A percentile compares a stretch with the other conserved stretches of the same genome.
Conservation (phyloP, 2,329 filamentous ascomycete species). For the Penicillium paneum region DNA sequence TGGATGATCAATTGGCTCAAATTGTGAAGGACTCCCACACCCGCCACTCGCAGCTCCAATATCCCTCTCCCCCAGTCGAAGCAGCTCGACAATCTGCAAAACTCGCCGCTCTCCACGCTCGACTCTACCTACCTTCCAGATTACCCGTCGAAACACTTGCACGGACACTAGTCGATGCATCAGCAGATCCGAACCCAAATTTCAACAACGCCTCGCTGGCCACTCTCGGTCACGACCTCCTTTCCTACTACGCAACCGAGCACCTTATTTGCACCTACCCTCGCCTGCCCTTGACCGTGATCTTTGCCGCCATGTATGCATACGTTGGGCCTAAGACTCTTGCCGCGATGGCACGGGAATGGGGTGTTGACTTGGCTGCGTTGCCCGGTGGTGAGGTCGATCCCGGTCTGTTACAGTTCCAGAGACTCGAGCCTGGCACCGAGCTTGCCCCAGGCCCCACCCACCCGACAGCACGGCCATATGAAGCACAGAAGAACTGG, state of each 20-base stretch:
- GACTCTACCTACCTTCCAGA: constrained; percentile 75
- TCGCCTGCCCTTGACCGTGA: constrained; percentile 80
- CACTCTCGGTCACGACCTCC: constrained; percentile 74
- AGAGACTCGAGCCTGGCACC: constrained; percentile 46
- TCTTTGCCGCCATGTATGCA: constrained; percentile 81
- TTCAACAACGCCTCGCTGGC: constrained; percentile 90
- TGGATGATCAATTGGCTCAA: constrained; percentile 15
- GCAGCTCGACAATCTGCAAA: constrained; percentile 74
- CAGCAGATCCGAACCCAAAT: constrained; percentile 71
- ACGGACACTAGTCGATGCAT: constrained; percentile 77
- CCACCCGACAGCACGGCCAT: constrained; percentile 42
- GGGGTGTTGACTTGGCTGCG: constrained; percentile 88
- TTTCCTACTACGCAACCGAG: constrained; percentile 87
- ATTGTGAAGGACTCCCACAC: constrained; percentile 24
- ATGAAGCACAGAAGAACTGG: constrained; percentile 56
- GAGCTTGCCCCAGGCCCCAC: constrained; percentile 39
- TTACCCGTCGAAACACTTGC: constrained; percentile 84
- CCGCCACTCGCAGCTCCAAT: constrained; percentile 40
- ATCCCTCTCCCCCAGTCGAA: constrained; percentile 69
- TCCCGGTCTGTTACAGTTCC: constrained; percentile 82
- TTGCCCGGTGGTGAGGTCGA: constrained; percentile 89
- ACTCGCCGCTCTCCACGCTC: constrained; percentile 86
- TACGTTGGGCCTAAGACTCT: constrained; percentile 76
- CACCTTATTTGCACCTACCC: constrained; percentile 85
- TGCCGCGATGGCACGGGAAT: constrained; percentile 70